Base-by-base conservation (phyloP, 768 basidiomycete genomes). In the Boletus rubescentipes region DNA sequence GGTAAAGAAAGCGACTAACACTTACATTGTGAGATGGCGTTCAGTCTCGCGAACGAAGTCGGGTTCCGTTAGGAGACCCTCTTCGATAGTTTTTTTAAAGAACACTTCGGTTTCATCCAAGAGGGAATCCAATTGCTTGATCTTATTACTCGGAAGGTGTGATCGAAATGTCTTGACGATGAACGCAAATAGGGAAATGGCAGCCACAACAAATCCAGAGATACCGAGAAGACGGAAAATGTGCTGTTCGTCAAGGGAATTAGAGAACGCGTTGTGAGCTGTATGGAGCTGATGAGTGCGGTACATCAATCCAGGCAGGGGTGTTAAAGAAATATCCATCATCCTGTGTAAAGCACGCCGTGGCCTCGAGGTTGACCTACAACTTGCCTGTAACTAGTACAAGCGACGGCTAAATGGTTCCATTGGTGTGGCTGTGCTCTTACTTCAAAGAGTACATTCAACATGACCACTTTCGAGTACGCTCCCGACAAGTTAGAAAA, bases 61-160 rank as follows among this genome's bases (percentile, higher is more conserved):
- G 2, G 15, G 46, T 15, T 60, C 59, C 7, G 10, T 47, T 20
- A 60, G 21, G 12, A 48, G 37, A 8, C 53, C 59, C 1, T 44
- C 58, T 38, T 60, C 58, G 11, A 55, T 11, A 18, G 45, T 29
- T n/a, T 50, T 40, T 1, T 31, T 39, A 26, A 60, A 51, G 16
- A 16, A 20, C 1, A 29, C 15, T 18, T 59, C 51, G 5, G 51
- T 46, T 23, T 43, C 47, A 0, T 58, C 44, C 38, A 59, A 26
- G 2, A 54, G 4, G 2, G 16, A 30, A 3, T 58, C 58, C 12
- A 59, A n/a, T 2, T 31, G 46, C 20, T 44, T 58, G 37, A 59
- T 59, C 26, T 2, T 57, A 11, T 32, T 31, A 12, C 50, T 52
- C 0, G 55, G 58, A 18, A 59, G 58, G 1, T 38, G 37, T 3